Evolutionary conservation across 305 asterid species (phyloP).

Genomic region (Plantago coronopus): DNA sequence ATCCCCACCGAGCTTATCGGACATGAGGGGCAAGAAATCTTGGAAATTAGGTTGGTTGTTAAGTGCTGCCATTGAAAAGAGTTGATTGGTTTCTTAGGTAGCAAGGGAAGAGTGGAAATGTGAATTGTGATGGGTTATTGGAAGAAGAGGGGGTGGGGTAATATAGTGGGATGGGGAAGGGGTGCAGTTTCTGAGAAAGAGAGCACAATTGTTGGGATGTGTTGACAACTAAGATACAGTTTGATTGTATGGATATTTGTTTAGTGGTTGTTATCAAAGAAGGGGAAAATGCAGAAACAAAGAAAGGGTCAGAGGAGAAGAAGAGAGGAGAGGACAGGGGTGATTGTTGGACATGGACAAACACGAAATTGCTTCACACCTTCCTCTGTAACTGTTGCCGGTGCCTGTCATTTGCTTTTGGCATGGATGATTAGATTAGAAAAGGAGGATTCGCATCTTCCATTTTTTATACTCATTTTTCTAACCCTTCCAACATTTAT

Average conservation of each 20-base stretch:
- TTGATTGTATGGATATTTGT: background rate
- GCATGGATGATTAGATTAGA: no score
- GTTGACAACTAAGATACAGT: constrained; percentile 36
- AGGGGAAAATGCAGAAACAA: no score
- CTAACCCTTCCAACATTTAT: no score
- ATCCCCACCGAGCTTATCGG: constrained; percentile 80
- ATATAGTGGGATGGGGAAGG: constrained; percentile 5
- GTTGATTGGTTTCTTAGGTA: background rate
- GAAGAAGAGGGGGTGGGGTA: constrained; percentile 4
- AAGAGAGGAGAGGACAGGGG: no score
- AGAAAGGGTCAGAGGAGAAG: no score
- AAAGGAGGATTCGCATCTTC: no score
- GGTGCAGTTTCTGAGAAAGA: background rate
- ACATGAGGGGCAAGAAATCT: constrained; percentile 78
- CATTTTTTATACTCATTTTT: no score
- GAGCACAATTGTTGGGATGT: background rate
- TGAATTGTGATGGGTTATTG: constrained; percentile 6
- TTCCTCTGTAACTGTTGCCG: no score
- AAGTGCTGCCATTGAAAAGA: constrained; percentile 36
- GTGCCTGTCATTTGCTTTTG: no score
- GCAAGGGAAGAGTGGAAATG: background rate
- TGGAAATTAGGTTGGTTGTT: constrained; percentile 45
- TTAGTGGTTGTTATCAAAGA: no score
- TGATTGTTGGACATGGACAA: no score
- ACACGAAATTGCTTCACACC: no score